Percentiles rank a stretch among this genome's conserved stretches.
Conservation (phyloP, 805 yeast genomes). For the Cyberlindnera saturnus region DNA sequence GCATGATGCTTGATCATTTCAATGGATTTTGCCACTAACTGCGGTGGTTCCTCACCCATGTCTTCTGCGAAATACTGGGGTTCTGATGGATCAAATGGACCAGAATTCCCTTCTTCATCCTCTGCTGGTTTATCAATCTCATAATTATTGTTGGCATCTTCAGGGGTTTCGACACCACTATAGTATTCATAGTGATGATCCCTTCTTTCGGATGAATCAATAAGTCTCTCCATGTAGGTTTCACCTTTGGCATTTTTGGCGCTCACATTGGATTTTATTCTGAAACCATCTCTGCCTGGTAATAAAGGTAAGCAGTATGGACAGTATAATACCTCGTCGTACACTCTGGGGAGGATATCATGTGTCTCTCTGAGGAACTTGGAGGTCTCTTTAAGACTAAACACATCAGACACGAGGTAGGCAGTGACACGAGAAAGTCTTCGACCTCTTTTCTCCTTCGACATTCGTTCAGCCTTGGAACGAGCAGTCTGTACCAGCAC, state of each 20-base stretch:
- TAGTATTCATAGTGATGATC: conserved; percentile 92
- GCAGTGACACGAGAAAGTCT: conserved; percentile 86
- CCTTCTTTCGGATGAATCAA: conserved; percentile 75
- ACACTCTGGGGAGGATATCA: conserved; percentile 77
- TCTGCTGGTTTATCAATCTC: conserved; percentile 28
- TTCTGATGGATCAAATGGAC: conserved; percentile 84
- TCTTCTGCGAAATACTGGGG: conserved; percentile 78
- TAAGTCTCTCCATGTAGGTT: conserved; percentile 63
- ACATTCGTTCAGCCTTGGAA: conserved; percentile 46
- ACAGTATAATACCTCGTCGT: conserved; percentile 90
- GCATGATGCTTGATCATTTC: conserved; percentile 46
- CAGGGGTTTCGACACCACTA: conserved; percentile 64
- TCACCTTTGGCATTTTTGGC: conserved; percentile 34
- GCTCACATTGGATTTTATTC: conserved; percentile 61
- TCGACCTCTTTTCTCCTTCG: conserved; percentile 39
- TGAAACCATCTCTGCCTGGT: conserved; percentile 75
- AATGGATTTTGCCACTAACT: conserved; percentile 11
- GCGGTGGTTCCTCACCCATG: conserved; percentile 15
- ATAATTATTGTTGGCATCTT: conserved; percentile 42
- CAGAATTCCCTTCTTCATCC: conserved; percentile 25
- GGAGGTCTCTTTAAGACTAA: conserved; percentile 57
- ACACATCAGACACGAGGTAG: conserved; percentile 80
- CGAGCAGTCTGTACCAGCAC: conserved; percentile 3
- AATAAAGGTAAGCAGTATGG: conserved; percentile 83
- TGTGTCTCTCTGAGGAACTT: conserved; percentile 64